A percentile compares a stretch with the other conserved stretches of the same genome.
Evolutionary conservation across 2,329 filamentous ascomycete genomes (phyloP).

Genomic region (Parastagonospora nodorum): DNA sequence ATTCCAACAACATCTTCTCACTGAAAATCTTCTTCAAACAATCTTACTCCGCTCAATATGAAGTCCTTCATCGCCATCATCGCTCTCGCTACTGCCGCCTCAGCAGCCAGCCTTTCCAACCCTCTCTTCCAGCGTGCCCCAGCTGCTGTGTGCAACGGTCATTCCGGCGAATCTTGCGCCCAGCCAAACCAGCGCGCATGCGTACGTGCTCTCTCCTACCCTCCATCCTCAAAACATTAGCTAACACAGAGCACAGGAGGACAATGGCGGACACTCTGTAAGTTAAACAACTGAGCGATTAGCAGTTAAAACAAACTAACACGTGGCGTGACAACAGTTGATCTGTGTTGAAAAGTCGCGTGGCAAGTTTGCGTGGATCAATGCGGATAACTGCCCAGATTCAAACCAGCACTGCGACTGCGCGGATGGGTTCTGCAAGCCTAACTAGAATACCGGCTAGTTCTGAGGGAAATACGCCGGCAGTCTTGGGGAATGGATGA

Average conservation of each 20-base stretch:
- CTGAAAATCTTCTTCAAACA: too few species aligned
- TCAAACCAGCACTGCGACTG: conserved; percentile 6
- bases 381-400: conserved; percentile 10
- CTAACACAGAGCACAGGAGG: neutral
- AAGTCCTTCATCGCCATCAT: conserved; percentile 2
- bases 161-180: conserved; percentile 7
- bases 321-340: conserved; percentile 2
- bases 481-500: too few species aligned
- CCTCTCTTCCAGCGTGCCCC: neutral
- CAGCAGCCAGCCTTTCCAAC: neutral
- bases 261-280: conserved; percentile 10
- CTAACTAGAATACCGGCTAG: neutral
- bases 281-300: neutral
- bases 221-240: neutral
- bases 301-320: neutral
- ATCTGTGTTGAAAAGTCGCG: conserved; percentile 2
- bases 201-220: neutral
- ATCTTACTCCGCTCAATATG: conserved; percentile 5
- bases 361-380: conserved; percentile 8
- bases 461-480: too few species aligned
- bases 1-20: neutral
- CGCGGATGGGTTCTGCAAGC: neutral
- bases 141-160: conserved; percentile 5
- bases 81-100: conserved; percentile 1
- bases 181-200: neutral